Conservation (phyloP, 2,329 filamentous ascomycete genomes). For the Penicillium concentricum region DNA sequence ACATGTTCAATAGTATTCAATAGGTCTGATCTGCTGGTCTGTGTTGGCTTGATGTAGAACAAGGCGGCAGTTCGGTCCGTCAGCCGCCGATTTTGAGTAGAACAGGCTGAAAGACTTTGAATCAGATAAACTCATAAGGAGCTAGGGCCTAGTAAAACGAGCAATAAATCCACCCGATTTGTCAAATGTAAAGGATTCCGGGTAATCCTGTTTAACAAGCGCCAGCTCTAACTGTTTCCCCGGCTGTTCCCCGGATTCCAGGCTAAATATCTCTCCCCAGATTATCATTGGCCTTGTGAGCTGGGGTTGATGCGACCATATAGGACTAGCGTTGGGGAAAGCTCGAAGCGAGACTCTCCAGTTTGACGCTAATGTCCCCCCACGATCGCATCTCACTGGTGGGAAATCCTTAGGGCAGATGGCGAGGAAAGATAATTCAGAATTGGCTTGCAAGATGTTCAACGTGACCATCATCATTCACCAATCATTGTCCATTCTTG, state of each 20-base stretch:
- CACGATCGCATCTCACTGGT: slow-evolving; percentile 15
- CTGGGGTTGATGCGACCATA: not conserved
- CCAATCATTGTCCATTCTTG: slow-evolving; percentile 11
- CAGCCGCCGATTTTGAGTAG: not conserved
- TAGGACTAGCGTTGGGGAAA: not conserved
- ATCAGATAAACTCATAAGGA: not conserved
- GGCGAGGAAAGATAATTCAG: not conserved
- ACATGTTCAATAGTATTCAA: slow-evolving; percentile 13
- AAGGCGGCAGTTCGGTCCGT: slow-evolving; percentile 3
- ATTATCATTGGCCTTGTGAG: not conserved
- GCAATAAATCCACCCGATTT: not conserved
- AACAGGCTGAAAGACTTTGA: not conserved
- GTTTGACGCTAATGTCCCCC: not conserved
- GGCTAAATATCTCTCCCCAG: slow-evolving; percentile 5
- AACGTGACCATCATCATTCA: slow-evolving; percentile 4
- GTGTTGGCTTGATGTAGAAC: not conserved
- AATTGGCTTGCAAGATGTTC: not conserved
- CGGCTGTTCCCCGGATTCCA: slow-evolving; percentile 2
- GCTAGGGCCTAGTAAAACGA: not conserved
- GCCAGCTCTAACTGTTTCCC: not conserved
- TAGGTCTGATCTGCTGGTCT: not conserved
- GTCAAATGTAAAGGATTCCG: not conserved
- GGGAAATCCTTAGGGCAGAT: slow-evolving; percentile 8
- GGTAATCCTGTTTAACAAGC: not conserved
- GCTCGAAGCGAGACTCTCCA: not conserved